Evolutionary conservation across 768 basidiomycete species (phyloP), one percentile per base, ranked within the genome.

Genomic region (Suillus cothurnatus): DNA sequence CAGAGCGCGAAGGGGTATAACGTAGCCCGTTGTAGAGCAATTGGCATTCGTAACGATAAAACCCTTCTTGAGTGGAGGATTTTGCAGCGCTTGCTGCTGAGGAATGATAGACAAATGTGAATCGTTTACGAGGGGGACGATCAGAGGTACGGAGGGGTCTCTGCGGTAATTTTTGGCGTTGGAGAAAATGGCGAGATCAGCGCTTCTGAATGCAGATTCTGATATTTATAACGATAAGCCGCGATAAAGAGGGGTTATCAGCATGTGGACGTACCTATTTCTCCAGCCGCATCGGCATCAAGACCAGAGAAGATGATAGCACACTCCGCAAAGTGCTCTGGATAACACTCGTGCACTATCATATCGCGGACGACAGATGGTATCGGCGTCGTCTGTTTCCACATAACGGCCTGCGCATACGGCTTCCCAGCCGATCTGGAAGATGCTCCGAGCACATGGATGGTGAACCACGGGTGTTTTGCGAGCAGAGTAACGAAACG

Each of bases 31-130:
- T 4, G 97, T 98, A 28, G 94, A 91, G 80, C 97, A 99, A 80
- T 99, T 99, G 70, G 97, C 97, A 76, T 99, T 99, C 64, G 95
- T 96, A 67, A 99, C 90, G 76, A 99, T 96, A 82, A 94, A 99
- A 4, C 97, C 97, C 69, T 86, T 88, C 72, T 84, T 85, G 39
- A 91, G 84, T 0, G 86, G 87, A 23, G 88, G 91, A 2, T 82
- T 78, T 69, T 92, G 90, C 19, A 86, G 79, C 2, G 86, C 70
- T 61, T 82, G 93, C 77, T 99, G 97, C 71, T 95, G 91, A 0
- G 85, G 82, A 71, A 99, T 82, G 70, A 99, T 92, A 69, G 86
- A 80, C 34, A 98, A 80, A 76, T 99, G 97, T 4, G 81, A 81
- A 1, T 93, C 83, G 80, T 99, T 99, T 70, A 97, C 96, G 70